phyloP scores from a whole-genome alignment of 768 basidiomycete genomes.

The Mycena kentingensis region DNA sequence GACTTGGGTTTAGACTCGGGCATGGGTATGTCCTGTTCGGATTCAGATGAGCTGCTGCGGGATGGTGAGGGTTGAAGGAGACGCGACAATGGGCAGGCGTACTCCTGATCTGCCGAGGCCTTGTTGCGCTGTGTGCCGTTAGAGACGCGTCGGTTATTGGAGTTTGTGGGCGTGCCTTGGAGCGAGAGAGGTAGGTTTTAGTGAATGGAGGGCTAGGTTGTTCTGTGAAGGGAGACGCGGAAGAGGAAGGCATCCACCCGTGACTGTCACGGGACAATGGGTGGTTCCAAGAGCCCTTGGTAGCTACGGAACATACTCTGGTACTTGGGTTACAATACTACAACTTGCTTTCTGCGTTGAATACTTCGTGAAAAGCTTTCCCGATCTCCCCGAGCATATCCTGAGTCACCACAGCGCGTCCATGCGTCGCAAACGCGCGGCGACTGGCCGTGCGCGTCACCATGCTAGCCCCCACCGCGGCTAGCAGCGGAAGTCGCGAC shows the following conservation, averaged over 20 bases:
- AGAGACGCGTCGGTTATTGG: neutral
- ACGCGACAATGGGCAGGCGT: constrained; percentile 14
- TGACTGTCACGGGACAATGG: too few relatives aligned
- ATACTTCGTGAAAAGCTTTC: constrained; percentile 70
- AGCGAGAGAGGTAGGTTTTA: constrained; percentile 17
- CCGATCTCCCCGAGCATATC: constrained; percentile 73
- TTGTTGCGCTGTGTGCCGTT: constrained; percentile 4
- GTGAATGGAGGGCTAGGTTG: constrained; percentile 9
- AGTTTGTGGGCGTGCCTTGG: constrained; percentile 9
- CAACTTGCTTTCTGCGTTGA: constrained; percentile 49
- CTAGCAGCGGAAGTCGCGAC: constrained; percentile 77
- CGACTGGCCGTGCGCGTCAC: constrained; percentile 85
- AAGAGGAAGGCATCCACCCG: neutral
- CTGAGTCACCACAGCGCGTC: constrained; percentile 79
- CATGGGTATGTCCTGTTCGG: constrained; percentile 17
- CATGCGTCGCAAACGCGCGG: constrained; percentile 72
- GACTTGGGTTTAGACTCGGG: constrained; percentile 13
- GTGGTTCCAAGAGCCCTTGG: too few relatives aligned
- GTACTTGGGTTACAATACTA: too few relatives aligned
- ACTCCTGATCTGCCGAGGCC: constrained; percentile 1
- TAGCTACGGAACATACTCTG: too few relatives aligned
- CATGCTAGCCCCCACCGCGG: constrained; percentile 84
- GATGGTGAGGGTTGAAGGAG: neutral
- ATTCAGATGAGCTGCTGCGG: constrained; percentile 6
- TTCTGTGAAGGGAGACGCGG: neutral